Evolutionary conservation across 2,329 filamentous ascomycete genomes (phyloP).

Genomic region (Camillea tinctor): DNA sequence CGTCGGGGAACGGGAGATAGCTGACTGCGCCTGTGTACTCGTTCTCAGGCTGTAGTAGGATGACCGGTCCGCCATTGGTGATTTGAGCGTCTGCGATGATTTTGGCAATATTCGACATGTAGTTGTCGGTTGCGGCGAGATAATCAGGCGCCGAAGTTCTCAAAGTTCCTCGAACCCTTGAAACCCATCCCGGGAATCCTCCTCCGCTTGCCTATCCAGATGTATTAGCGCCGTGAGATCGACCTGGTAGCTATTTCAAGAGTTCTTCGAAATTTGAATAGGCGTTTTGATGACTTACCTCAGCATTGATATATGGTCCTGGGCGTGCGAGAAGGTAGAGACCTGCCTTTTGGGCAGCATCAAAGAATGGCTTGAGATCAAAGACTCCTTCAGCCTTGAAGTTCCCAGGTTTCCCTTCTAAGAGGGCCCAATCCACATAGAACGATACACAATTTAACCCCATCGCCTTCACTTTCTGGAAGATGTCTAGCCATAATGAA

Average conservation of each 20-base stretch:
- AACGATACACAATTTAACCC: slow-evolving; percentile 80
- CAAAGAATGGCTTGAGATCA: slow-evolving; percentile 71
- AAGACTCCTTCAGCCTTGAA: slow-evolving; percentile 73
- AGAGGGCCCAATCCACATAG: slow-evolving; percentile 75
- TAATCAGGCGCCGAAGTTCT: slow-evolving; percentile 63
- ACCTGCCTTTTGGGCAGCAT: slow-evolving; percentile 69
- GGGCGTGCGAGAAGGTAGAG: slow-evolving; percentile 71
- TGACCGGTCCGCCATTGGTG: slow-evolving; percentile 77
- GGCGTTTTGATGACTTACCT: slow-evolving; percentile 43
- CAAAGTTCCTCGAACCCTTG: slow-evolving; percentile 62
- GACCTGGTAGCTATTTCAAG: neutral
- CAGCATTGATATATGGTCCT: slow-evolving; percentile 77
- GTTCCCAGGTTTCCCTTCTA: slow-evolving; percentile 70
- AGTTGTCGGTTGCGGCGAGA: slow-evolving; percentile 61
- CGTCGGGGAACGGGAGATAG: slow-evolving; percentile 59
- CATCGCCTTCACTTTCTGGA: slow-evolving; percentile 79
- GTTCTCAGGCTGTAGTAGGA: slow-evolving; percentile 79
- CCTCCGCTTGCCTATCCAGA: slow-evolving; percentile 54
- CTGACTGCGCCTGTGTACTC: slow-evolving; percentile 62
- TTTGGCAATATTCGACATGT: slow-evolving; percentile 59
- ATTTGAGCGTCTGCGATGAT: slow-evolving; percentile 76
- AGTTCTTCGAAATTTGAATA: neutral
- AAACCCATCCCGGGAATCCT: slow-evolving; percentile 78
- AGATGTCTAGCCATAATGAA: slow-evolving; percentile 62
- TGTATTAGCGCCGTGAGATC: neutral